Conservation (phyloP, 129 eudicot species). For the Smallanthus sonchifolius region DNA sequence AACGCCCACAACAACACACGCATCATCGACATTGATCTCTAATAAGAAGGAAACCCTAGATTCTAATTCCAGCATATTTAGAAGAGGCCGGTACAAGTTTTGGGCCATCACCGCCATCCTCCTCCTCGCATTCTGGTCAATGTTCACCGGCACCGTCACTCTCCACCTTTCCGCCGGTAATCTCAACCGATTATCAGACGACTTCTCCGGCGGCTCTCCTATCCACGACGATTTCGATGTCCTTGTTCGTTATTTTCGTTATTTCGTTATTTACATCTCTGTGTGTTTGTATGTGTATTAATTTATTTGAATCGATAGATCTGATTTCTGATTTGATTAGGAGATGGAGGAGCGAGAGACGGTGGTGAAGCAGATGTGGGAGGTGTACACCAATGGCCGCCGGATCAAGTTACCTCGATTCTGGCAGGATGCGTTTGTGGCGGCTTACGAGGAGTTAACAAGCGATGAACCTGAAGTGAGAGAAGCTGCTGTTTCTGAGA, state of each 20-base stretch:
- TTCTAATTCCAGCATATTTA: slow-evolving; percentile 29
- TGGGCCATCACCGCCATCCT: slow-evolving; percentile 87
- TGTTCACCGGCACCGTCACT: slow-evolving; percentile 83
- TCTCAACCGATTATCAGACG: slow-evolving; percentile 47
- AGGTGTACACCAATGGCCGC: slow-evolving; percentile 64
- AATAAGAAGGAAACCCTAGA: slow-evolving; percentile 43
- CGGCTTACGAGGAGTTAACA: slow-evolving; percentile 85
- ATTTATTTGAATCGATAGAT: not conserved
- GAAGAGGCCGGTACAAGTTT: slow-evolving; percentile 76
- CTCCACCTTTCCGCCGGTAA: slow-evolving; percentile 87
- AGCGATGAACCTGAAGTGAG: slow-evolving; percentile 57
- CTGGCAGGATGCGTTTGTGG: slow-evolving; percentile 93
- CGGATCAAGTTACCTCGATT: slow-evolving; percentile 63
- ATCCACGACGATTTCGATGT: slow-evolving; percentile 71
- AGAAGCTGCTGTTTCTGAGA: slow-evolving; percentile 73
- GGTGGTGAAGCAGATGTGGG: slow-evolving; percentile 90
- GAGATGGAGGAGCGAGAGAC: slow-evolving; percentile 96
- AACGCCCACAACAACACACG: not conserved
- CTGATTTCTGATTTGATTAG: slow-evolving; percentile 30
- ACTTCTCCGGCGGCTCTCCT: slow-evolving; percentile 34
- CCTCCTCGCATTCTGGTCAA: slow-evolving; percentile 83
- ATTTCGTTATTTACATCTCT: not conserved
- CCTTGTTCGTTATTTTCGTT: slow-evolving; percentile 37
- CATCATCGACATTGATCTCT: slow-evolving; percentile 33
- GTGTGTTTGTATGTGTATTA: not conserved